Percentiles rank a stretch among this genome's conserved stretches.
These are phyloP conservation scores for Lentinula edodes DNA, from an alignment of 768 basidiomycete genomes.

Conservation along the genomic window DNA sequence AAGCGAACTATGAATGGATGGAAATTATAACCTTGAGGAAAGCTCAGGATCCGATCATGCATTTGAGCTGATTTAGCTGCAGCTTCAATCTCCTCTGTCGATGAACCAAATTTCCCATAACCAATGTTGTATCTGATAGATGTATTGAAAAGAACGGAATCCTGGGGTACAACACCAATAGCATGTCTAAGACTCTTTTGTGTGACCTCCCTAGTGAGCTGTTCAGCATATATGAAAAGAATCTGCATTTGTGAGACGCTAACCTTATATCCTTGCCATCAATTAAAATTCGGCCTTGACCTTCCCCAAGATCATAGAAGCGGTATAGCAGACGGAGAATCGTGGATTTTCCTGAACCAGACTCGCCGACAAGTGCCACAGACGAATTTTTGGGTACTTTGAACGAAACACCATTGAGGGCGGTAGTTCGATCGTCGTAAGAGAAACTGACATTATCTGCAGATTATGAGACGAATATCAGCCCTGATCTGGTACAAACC, in stretches of 20 bases:
- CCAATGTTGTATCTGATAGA: slow-evolving; percentile 72
- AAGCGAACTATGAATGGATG: background rate
- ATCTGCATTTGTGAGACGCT: background rate
- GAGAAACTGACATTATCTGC: slow-evolving; percentile 83
- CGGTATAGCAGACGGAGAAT: slow-evolving; percentile 85
- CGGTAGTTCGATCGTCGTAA: slow-evolving; percentile 68
- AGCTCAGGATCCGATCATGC: slow-evolving; percentile 78
- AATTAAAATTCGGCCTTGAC: slow-evolving; percentile 74
- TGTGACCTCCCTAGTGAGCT: slow-evolving; percentile 61
- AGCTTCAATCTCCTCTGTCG: slow-evolving; percentile 67
- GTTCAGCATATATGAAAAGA: background rate
- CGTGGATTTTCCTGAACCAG: slow-evolving; percentile 79
- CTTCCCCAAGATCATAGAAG: slow-evolving; percentile 84
- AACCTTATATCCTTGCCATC: slow-evolving; percentile 79
- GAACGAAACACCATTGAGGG: slow-evolving; percentile 78
- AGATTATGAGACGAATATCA: background rate
- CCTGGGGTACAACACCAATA: slow-evolving; percentile 91
- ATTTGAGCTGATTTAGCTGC: slow-evolving; percentile 83
- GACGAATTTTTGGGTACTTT: slow-evolving; percentile 81
- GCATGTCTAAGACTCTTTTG: slow-evolving; percentile 72
- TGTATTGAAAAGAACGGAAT: slow-evolving; percentile 67
- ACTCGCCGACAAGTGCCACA: slow-evolving; percentile 86
- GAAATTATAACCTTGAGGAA: slow-evolving; percentile 56
- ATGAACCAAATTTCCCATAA: slow-evolving; percentile 76
- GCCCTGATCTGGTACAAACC: background rate